phyloP scores from a whole-genome alignment of 257 asterid species.

The Rehmannia glutinosa region DNA sequence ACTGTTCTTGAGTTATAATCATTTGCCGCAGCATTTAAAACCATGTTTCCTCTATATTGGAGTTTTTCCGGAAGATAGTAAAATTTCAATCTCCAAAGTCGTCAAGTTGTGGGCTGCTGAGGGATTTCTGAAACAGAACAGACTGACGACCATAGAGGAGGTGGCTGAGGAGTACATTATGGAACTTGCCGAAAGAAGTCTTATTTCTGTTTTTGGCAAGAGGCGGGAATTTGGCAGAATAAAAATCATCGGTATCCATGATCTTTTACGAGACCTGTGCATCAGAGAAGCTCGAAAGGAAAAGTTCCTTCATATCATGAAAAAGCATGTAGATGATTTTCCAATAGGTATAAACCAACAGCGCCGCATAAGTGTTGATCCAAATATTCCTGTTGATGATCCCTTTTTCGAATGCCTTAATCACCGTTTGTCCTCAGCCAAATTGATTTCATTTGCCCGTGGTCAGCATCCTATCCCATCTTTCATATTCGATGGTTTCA shows the following conservation, averaged over 20 bases:
- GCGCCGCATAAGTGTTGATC: neutral
- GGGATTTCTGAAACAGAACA: conserved; percentile 9
- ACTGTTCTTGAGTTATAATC: conserved; percentile 12
- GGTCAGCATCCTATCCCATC: neutral
- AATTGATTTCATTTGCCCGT: neutral
- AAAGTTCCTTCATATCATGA: neutral
- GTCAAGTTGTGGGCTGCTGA: conserved; percentile 20
- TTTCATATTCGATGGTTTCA: neutral
- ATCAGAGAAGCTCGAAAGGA: conserved; percentile 1
- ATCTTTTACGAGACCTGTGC: conserved; percentile 16
- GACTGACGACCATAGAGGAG: conserved; percentile 8
- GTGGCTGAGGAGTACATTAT: conserved; percentile 5
- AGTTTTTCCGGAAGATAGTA: conserved; percentile 18
- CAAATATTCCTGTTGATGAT: neutral
- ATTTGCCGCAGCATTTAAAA: conserved; percentile 23
- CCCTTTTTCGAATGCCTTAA: neutral
- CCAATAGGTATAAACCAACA: neutral
- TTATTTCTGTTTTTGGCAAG: neutral
- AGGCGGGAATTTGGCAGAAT: neutral
- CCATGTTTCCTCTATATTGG: too few species aligned
- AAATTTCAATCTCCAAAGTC: neutral
- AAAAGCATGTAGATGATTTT: neutral
- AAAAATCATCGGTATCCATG: neutral
- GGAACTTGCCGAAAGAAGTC: conserved; percentile 16
- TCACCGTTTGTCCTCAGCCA: too few species aligned